Evolutionary conservation across 2,329 filamentous ascomycete genomes (phyloP).

Genomic region (Parafenestella ontariensis): DNA sequence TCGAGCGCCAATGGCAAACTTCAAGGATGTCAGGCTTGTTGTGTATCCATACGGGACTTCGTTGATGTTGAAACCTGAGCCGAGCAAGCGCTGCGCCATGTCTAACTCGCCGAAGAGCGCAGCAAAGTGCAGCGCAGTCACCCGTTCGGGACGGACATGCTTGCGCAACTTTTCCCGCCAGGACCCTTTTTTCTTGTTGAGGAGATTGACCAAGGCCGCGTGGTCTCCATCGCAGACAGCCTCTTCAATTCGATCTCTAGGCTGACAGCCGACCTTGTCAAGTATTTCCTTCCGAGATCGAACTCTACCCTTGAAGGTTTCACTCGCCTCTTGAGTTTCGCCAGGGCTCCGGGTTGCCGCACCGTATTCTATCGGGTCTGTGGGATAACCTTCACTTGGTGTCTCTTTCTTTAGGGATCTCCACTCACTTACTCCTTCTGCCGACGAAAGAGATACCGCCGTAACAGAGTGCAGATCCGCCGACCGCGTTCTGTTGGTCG

Average conservation of each 20-base stretch:
- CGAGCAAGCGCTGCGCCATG: conserved; percentile 27
- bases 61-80: conserved; percentile 26
- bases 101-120: conserved; percentile 34
- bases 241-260: conserved; percentile 27
- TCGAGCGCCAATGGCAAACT: conserved; percentile 31
- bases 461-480: not conserved
- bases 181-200: conserved; percentile 25
- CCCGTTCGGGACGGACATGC: conserved; percentile 22
- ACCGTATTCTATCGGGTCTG: not conserved
- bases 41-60: conserved; percentile 33
- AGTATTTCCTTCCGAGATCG: conserved; percentile 27
- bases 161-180: conserved; percentile 31
- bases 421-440: not conserved
- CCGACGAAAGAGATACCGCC: not conserved
- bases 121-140: conserved; percentile 34
- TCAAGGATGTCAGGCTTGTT: conserved; percentile 24
- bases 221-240: conserved; percentile 27
- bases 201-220: conserved; percentile 15
- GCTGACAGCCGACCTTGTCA: conserved; percentile 28
- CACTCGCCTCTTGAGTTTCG: not conserved
- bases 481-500: not conserved
- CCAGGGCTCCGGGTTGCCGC: not conserved
- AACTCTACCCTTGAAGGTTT: not conserved
- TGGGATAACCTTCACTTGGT: not conserved
- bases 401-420: not conserved